Conservation (phyloP, 306 rosid species). For the Begonia peltatifolia region DNA sequence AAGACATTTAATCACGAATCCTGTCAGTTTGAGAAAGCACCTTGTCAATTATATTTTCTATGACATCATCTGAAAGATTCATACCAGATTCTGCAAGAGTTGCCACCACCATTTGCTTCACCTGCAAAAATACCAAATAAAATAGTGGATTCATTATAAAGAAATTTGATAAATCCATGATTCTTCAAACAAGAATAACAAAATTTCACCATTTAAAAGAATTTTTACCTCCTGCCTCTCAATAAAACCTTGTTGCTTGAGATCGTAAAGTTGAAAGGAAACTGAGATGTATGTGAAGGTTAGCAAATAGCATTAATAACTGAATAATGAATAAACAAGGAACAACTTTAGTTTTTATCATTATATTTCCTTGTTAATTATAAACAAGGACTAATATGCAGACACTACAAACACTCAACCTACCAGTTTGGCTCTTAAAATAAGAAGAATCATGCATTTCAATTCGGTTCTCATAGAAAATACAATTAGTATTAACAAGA, state of each 20-base stretch:
- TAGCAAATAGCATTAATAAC: not conserved
- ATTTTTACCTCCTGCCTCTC: slow-evolving; percentile 87
- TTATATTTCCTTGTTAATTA: not conserved
- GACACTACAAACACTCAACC: too few species aligned
- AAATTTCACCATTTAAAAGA: not conserved
- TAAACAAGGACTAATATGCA: too few species aligned
- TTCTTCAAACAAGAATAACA: not conserved
- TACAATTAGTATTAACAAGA: too few species aligned
- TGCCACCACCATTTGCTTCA: slow-evolving; percentile 99
- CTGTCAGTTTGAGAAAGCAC: slow-evolving; percentile 21
- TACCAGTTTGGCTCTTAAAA: too few species aligned
- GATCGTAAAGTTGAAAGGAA: slow-evolving; percentile 93
- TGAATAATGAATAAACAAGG: not conserved
- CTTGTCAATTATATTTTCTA: slow-evolving; percentile 98
- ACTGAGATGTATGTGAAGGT: slow-evolving; percentile 37
- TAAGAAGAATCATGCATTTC: too few species aligned
- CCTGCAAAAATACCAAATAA: slow-evolving; percentile 25
- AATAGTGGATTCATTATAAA: slow-evolving; percentile 2
- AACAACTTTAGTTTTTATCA: not conserved
- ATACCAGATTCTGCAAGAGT: slow-evolving; percentile 98
- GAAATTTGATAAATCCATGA: too few species aligned
- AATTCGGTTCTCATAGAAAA: too few species aligned
- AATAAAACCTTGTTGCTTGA: slow-evolving; percentile 94
- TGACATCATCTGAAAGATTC: slow-evolving; percentile 92
- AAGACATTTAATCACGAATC: not conserved